A percentile compares a stretch with the other conserved stretches of the same genome.
Evolutionary conservation across 768 basidiomycete genomes (phyloP).

Genomic region (Leccinum boreale): DNA sequence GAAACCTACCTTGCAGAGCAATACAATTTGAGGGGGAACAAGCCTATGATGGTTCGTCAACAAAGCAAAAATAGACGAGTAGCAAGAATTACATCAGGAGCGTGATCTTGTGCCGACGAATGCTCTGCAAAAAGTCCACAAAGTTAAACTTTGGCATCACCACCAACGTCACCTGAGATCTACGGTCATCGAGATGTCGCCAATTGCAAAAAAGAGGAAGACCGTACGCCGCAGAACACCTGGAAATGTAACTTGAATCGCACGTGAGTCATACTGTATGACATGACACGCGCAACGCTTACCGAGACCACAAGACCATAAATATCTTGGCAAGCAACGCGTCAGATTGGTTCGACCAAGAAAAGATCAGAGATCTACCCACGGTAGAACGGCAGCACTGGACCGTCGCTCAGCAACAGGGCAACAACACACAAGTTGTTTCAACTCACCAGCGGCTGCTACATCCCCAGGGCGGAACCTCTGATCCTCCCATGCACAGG

Average conservation of each 20-base stretch:
- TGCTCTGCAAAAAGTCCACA: constrained; percentile 57
- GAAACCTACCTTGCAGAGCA: constrained; percentile 61
- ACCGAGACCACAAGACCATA: constrained; percentile 59
- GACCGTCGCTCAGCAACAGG: constrained; percentile 7
- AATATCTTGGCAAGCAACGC: constrained; percentile 40
- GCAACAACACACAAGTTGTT: neutral
- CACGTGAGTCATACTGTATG: constrained; percentile 4
- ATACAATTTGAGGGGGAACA: constrained; percentile 63
- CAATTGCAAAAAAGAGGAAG: neutral
- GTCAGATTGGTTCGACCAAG: constrained; percentile 10
- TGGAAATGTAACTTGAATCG: constrained; percentile 46
- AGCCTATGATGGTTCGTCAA: constrained; percentile 35
- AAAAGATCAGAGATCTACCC: constrained; percentile 23
- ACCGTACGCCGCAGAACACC: constrained; percentile 50
- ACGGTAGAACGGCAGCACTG: constrained; percentile 65
- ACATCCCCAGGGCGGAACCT: constrained; percentile 54
- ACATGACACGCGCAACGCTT: constrained; percentile 15
- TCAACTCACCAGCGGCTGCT: constrained; percentile 49
- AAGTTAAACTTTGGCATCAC: constrained; percentile 64
- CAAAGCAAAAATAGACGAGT: neutral
- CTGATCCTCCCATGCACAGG: constrained; percentile 37
- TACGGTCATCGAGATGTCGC: neutral
- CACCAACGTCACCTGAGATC: constrained; percentile 49
- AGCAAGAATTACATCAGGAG: constrained; percentile 46
- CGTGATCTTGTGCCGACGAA: constrained; percentile 53